These are phyloP conservation scores for Paraphoma chrysanthemicola DNA, from an alignment of 2,329 filamentous ascomycete genomes.

Conservation along the genomic window DNA sequence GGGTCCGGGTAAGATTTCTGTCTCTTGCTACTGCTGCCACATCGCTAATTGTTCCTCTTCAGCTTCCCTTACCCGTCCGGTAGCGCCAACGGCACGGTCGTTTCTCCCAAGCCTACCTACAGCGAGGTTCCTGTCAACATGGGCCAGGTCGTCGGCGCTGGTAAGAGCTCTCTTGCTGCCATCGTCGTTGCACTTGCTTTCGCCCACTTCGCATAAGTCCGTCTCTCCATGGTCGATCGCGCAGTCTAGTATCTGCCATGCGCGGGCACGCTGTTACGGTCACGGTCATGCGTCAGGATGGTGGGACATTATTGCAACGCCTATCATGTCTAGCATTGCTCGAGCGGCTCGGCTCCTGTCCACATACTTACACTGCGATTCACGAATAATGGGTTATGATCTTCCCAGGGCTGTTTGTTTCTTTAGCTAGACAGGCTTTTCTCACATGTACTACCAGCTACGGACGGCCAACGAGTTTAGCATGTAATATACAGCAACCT, in stretches of 20 bases:
- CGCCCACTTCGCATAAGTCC: conserved; percentile 31
- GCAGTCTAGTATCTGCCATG: conserved; percentile 9
- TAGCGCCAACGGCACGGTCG: conserved; percentile 31
- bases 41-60: conserved; percentile 7
- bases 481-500: conserved; percentile 34
- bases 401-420: conserved; percentile 27
- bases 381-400: conserved; percentile 21
- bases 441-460: conserved; percentile 40
- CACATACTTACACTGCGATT: conserved; percentile 26
- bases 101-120: conserved; percentile 31
- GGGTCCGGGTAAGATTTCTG: conserved; percentile 32
- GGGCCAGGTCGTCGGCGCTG: conserved; percentile 25
- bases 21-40: neutral
- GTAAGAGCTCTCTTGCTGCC: conserved; percentile 33
- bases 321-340: conserved; percentile 25
- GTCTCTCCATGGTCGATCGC: neutral
- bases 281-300: conserved; percentile 16
- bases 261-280: conserved; percentile 16
- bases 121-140: conserved; percentile 31
- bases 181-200: conserved; percentile 36
- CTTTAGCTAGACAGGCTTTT: conserved; percentile 32
- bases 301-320: conserved; percentile 24
- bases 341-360: conserved; percentile 8
- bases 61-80: conserved; percentile 21
- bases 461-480: conserved; percentile 27